Evolutionary conservation across 768 basidiomycete species (phyloP).

Genomic region (Sarcodon sp.): DNA sequence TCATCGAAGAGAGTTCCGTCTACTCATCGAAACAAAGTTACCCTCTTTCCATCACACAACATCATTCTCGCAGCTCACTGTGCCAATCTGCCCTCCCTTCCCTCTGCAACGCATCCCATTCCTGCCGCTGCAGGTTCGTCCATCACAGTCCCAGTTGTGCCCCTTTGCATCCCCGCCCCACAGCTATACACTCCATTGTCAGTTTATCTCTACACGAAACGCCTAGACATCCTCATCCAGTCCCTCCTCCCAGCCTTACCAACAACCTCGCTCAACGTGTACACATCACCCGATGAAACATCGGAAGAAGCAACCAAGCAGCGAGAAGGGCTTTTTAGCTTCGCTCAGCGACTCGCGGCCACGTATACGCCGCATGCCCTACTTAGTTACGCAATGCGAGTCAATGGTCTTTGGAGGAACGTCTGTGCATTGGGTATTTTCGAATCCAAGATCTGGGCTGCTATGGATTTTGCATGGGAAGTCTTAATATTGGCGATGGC

Average conservation of each 20-base stretch:
- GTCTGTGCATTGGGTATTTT: slow-evolving; percentile 55
- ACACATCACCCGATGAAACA: neutral
- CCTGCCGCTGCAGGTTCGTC: slow-evolving; percentile 9
- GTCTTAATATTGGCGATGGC: slow-evolving; percentile 43
- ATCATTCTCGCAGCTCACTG: slow-evolving; percentile 51
- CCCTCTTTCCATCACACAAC: slow-evolving; percentile 49
- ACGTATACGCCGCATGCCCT: slow-evolving; percentile 26
- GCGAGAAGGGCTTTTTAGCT: neutral
- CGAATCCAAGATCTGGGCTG: slow-evolving; percentile 53
- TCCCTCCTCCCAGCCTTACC: slow-evolving; percentile 46
- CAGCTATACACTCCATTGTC: slow-evolving; percentile 55
- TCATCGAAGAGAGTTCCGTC: slow-evolving; percentile 19
- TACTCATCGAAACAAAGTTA: slow-evolving; percentile 21
- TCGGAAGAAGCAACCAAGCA: slow-evolving; percentile 2
- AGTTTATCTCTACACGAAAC: slow-evolving; percentile 57
- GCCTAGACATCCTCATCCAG: slow-evolving; percentile 41
- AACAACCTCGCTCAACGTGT: slow-evolving; percentile 9
- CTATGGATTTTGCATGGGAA: slow-evolving; percentile 57
- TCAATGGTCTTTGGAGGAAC: slow-evolving; percentile 66
- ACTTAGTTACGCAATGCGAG: slow-evolving; percentile 29
- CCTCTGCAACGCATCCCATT: slow-evolving; percentile 9
- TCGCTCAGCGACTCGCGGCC: slow-evolving; percentile 9
- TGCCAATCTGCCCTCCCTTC: slow-evolving; percentile 39
- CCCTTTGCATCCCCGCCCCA: slow-evolving; percentile 58
- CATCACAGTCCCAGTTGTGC: slow-evolving; percentile 46